Evolutionary conservation across 31 red algal genomes (phyloP), one percentile per base, ranked within the genome.

Genomic region (Porphyra umbilicalis): DNA sequence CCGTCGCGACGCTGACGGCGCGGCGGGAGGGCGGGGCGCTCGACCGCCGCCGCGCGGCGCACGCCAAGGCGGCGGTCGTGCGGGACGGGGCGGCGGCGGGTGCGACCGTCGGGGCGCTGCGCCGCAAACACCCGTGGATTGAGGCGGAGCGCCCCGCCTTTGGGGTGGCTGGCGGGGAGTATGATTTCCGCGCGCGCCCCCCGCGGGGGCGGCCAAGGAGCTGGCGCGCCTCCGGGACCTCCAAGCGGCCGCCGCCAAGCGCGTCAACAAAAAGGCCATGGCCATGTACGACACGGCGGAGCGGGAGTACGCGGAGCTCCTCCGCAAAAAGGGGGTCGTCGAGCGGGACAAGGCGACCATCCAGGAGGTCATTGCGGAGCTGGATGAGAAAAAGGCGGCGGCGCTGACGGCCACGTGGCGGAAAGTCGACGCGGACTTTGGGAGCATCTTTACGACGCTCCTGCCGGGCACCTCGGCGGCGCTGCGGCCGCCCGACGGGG

Each of bases 351-450:
- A 95, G 76, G 79, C 88, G 38, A 94, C 97, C 67, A 99, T 99
- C 75, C 89, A 99, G 82, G 81, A 84, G 33, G 97, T 96, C 20
- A 99, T 99, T 77, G 79, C 44, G 36, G 89, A 88, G 33, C 89
- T 99, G 14, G 97, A 99, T 76, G 97, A 99, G 75, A 99, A 99
- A 88, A 99, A 99, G 80, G 90, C 90, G 85, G 89, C 89, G 40
- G 97, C 97, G 35, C 82, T 99, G 71, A 89, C 97, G 81, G 94
- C 90, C 30, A 96, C 94, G 39, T 99, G 97, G 97, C 77, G 85
- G 38, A 94, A 96, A 46, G 97, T 99, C 25, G 95, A 99, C 80
- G 79, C 76, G 31, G 91, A 94, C 77, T 94, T 99, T 31, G 91
- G 91, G 35, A 84, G 79, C 38, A 99, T 99, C 34, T 99, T 99